Conservation (phyloP, 495 filamentous ascomycete genomes). For the Neurospora pannonica region DNA sequence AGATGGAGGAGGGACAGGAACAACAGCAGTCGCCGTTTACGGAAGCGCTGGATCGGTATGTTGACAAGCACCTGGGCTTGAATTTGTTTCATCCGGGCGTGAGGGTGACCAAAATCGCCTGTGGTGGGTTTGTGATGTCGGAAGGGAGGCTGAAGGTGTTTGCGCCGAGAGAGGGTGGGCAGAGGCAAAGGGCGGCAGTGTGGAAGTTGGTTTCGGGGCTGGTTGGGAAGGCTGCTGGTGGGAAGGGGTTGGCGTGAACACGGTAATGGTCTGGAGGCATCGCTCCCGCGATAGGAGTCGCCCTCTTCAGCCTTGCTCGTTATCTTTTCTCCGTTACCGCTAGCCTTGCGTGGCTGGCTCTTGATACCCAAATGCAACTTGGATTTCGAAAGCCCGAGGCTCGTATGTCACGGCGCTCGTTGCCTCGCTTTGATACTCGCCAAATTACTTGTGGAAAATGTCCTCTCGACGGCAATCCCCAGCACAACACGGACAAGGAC, state of each 20-base stretch:
- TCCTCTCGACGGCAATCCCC: not conserved
- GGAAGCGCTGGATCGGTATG: slow-evolving; percentile 31
- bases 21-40: slow-evolving; percentile 30
- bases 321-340: not conserved
- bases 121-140: slow-evolving; percentile 36
- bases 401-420: too few species aligned
- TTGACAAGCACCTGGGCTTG: slow-evolving; percentile 30
- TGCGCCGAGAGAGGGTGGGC: slow-evolving; percentile 3
- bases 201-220: slow-evolving; percentile 10
- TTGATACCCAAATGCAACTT: not conserved
- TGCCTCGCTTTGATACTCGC: not conserved
- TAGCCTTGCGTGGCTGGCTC: not conserved
- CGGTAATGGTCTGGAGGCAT: not conserved
- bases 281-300: not conserved
- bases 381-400: not conserved
- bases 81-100: slow-evolving; percentile 38
- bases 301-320: not conserved
- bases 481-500: not conserved
- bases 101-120: slow-evolving; percentile 32
- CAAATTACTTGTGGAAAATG: not conserved
- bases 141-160: slow-evolving; percentile 37
- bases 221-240: slow-evolving; percentile 9
- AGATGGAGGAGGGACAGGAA: not conserved
- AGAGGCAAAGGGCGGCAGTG: not conserved
- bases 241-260: not conserved